Evolutionary conservation across 345 rosid species (phyloP).

Genomic region (Camelina laxa): DNA sequence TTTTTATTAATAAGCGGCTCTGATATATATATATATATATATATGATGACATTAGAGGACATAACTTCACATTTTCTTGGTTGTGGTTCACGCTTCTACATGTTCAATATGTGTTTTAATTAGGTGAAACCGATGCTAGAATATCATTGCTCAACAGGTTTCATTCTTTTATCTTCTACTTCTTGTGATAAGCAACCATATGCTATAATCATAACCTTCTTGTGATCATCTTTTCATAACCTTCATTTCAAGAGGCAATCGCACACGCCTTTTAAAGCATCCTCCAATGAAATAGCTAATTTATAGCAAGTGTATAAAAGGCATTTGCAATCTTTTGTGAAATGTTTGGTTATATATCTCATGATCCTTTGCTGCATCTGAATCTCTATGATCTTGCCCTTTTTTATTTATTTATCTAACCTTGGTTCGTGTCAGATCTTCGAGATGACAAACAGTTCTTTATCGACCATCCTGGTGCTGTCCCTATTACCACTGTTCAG

Average conservation of each 20-base stretch:
- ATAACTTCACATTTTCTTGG: slow-evolving; percentile 16
- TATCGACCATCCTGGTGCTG: slow-evolving; percentile 89
- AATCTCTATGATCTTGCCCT: not conserved
- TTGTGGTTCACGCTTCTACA: slow-evolving; percentile 19
- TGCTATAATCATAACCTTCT: not conserved
- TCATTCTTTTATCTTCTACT: not conserved
- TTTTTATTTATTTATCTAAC: not conserved
- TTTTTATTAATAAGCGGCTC: slow-evolving; percentile 22
- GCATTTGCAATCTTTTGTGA: not conserved
- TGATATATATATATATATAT: not conserved
- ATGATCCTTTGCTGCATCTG: not conserved
- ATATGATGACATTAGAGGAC: slow-evolving; percentile 7
- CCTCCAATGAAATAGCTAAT: not conserved
- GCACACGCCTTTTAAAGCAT: not conserved
- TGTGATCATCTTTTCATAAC: not conserved
- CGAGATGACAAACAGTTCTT: slow-evolving; percentile 91
- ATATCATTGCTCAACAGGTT: slow-evolving; percentile 6
- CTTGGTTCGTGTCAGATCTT: slow-evolving; percentile 62
- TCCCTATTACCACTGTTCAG: slow-evolving; percentile 77
- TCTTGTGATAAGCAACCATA: slow-evolving; percentile 1
- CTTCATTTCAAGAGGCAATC: not conserved
- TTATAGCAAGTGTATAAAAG: not conserved
- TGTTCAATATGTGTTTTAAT: not conserved
- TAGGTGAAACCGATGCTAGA: slow-evolving; percentile 13
- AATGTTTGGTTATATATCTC: not conserved